These are phyloP conservation scores for Scheffersomyces segobiensis DNA, from an alignment of 1,139 yeast species.

Conservation along the genomic window DNA sequence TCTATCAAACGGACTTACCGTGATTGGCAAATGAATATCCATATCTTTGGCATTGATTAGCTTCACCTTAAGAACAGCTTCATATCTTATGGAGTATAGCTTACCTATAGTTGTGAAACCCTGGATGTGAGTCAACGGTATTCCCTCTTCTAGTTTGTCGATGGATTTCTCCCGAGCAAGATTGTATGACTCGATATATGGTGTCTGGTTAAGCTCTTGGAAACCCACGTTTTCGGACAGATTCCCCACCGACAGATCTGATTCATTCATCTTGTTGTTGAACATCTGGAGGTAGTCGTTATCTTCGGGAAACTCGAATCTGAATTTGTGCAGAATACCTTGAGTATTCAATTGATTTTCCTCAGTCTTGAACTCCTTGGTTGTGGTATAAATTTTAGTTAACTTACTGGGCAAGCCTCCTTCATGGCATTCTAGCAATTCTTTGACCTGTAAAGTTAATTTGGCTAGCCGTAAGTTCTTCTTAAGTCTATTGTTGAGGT, in stretches of 20 bases:
- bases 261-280: not conserved
- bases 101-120: conserved; percentile 53
- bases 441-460: conserved; percentile 51
- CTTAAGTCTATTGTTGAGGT: conserved; percentile 31
- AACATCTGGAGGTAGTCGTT: conserved; percentile 37
- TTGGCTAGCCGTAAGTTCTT: conserved; percentile 45
- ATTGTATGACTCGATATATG: conserved; percentile 14
- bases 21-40: conserved; percentile 51
- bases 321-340: conserved; percentile 28
- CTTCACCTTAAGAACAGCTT: conserved; percentile 49
- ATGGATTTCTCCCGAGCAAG: conserved; percentile 15
- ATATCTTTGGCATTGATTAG: conserved; percentile 50
- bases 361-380: conserved; percentile 24
- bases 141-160: conserved; percentile 36
- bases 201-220: conserved; percentile 4
- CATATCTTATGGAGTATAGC: conserved; percentile 55
- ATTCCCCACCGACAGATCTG: not conserved
- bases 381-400: conserved; percentile 35
- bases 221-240: not conserved
- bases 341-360: conserved; percentile 29
- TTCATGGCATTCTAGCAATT: conserved; percentile 48
- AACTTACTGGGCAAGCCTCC: conserved; percentile 46
- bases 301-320: conserved; percentile 36
- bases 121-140: conserved; percentile 46
- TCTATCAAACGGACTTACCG: conserved; percentile 55